Conservation (phyloP, 2,329 filamentous ascomycete species). For the Monosporascus sp. region DNA sequence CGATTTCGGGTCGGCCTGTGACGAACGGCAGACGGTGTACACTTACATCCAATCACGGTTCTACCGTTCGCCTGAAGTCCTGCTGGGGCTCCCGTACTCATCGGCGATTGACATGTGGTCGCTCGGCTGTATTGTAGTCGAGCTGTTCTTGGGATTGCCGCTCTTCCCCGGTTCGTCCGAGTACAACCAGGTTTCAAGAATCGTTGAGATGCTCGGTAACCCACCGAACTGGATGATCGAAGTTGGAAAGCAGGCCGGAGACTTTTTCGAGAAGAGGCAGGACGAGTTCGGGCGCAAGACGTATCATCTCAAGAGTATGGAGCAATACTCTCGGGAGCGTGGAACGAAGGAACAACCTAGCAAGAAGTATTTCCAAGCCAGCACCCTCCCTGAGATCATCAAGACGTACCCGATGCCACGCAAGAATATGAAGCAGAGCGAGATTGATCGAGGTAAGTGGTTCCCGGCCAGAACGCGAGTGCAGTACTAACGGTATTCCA, state of each 20-base stretch:
- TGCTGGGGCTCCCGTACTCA: conserved; percentile 93
- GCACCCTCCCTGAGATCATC: conserved; percentile 92
- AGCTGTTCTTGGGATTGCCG: conserved; percentile 90
- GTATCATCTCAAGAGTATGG: conserved; percentile 93
- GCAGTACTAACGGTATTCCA: conserved; percentile 33
- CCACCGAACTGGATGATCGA: conserved; percentile 99
- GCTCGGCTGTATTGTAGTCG: conserved; percentile 94
- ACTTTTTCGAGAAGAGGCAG: conserved; percentile 89
- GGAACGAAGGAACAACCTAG: conserved; percentile 97
- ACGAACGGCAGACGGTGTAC: conserved; percentile 97
- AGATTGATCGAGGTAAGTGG: conserved; percentile 83
- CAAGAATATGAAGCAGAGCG: conserved; percentile 98
- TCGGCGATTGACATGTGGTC: conserved; percentile 99
- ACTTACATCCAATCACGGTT: conserved; percentile 99
- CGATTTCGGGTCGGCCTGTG: conserved; percentile 96
- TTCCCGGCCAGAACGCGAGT: conserved; percentile 10
- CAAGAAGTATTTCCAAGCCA: conserved; percentile 98
- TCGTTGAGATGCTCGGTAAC: conserved; percentile 95
- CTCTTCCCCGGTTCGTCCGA: conserved; percentile 96
- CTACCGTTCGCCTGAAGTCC: conserved; percentile 92
- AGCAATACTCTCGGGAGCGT: conserved; percentile 94
- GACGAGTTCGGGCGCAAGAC: conserved; percentile 91
- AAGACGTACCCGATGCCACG: conserved; percentile 96
- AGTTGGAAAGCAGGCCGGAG: conserved; percentile 94
- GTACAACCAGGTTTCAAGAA: conserved; percentile 96